phyloP scores from a whole-genome alignment of 2,329 filamentous ascomycete species.

The Diplodia scrobiculata region DNA sequence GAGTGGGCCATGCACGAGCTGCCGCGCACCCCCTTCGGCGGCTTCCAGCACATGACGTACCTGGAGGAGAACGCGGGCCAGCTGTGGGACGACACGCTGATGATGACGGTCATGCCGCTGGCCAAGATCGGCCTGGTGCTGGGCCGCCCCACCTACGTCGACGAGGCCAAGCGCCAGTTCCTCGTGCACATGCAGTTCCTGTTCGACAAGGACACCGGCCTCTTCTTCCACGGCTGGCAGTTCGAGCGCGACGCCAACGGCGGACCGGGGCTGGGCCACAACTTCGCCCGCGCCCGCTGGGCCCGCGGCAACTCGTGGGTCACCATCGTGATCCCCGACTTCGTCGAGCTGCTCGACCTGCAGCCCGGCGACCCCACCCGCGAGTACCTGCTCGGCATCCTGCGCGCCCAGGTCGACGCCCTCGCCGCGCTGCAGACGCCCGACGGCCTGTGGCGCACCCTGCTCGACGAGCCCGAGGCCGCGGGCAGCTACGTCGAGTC shows the following conservation, averaged over 20 bases:
- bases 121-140: slow-evolving; percentile 77
- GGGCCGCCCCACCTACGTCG: slow-evolving; percentile 69
- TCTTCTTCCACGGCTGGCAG: slow-evolving; percentile 83
- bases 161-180: slow-evolving; percentile 77
- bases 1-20: slow-evolving; percentile 82
- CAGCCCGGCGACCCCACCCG: slow-evolving; percentile 62
- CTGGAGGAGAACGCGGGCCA: slow-evolving; percentile 70
- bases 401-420: slow-evolving; percentile 69
- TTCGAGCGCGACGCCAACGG: slow-evolving; percentile 53
- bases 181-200: slow-evolving; percentile 77
- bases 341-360: slow-evolving; percentile 71
- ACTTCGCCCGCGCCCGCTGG: slow-evolving; percentile 60
- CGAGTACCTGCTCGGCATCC: slow-evolving; percentile 61
- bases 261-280: slow-evolving; percentile 52
- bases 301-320: slow-evolving; percentile 71
- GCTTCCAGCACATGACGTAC: slow-evolving; percentile 78
- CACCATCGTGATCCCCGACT: slow-evolving; percentile 81
- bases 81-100: slow-evolving; percentile 82
- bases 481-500: slow-evolving; percentile 75
- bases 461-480: slow-evolving; percentile 66
- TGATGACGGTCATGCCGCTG: slow-evolving; percentile 83
- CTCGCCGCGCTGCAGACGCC: slow-evolving; percentile 61
- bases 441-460: slow-evolving; percentile 71
- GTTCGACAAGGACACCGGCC: slow-evolving; percentile 68
- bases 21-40: slow-evolving; percentile 68